Evolutionary conservation across 2,329 filamentous ascomycete genomes (phyloP).

Genomic region (Orbilia quercus): DNA sequence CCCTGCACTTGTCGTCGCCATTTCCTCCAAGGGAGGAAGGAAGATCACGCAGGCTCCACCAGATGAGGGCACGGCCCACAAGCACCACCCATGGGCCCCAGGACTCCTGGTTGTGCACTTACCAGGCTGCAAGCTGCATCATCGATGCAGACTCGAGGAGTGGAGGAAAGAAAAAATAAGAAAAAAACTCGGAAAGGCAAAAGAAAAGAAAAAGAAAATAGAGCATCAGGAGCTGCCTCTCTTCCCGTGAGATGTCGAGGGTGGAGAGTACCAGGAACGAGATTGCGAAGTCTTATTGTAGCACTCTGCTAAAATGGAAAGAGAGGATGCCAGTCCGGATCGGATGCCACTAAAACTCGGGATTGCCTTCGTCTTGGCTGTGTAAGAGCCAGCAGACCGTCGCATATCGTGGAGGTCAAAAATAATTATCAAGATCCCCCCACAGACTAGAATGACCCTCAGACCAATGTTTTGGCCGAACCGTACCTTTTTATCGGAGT

Average conservation of each 20-base stretch:
- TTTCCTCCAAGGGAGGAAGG: conserved; percentile 53
- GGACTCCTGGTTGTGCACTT: conserved; percentile 52
- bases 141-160: not conserved
- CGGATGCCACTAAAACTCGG: not conserved
- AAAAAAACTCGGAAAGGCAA: too few species aligned
- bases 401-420: not conserved
- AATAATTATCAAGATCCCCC: not conserved
- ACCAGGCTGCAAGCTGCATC: conserved; percentile 49
- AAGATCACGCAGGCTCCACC: conserved; percentile 55
- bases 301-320: conserved; percentile 41
- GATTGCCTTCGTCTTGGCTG: too few species aligned
- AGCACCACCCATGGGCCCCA: conserved; percentile 41
- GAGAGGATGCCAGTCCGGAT: conserved; percentile 29
- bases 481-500: conserved; percentile 54
- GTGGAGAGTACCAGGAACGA: conserved; percentile 41
- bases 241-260: conserved; percentile 12
- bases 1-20: conserved; percentile 45
- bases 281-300: conserved; percentile 41
- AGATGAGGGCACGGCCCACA: conserved; percentile 51
- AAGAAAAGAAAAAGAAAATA: not conserved
- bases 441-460: conserved; percentile 10
- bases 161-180: too few species aligned
- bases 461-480: conserved; percentile 38
- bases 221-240: not conserved
- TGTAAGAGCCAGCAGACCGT: not conserved